Evolutionary conservation across 1,284 basidiomycete genomes (phyloP).

Genomic region (Xerocomus minutiporus): DNA sequence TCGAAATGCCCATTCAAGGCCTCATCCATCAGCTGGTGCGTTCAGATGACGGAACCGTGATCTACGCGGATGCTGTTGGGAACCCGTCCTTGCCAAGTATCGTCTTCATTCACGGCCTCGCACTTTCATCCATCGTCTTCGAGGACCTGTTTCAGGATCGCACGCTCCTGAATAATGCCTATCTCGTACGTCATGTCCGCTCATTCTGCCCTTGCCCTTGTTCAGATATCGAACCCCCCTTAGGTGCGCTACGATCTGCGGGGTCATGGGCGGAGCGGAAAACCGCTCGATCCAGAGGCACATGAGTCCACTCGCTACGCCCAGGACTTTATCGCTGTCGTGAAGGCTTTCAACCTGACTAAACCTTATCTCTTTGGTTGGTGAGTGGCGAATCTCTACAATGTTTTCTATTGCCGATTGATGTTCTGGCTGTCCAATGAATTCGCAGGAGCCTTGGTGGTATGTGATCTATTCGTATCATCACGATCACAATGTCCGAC

Average conservation of each 20-base stretch:
- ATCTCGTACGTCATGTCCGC: not conserved
- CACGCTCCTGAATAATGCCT: not conserved
- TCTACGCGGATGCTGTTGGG: conserved; percentile 2
- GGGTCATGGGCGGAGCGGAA: conserved; percentile 4
- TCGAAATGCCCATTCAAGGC: conserved; percentile 3
- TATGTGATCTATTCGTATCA: not conserved
- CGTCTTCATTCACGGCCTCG: conserved; percentile 3
- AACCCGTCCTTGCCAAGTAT: not conserved
- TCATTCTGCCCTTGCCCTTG: not conserved
- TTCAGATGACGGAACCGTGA: conserved; percentile 3
- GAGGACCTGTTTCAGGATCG: not conserved
- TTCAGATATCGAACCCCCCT: not conserved
- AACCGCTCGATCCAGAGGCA: conserved; percentile 1
- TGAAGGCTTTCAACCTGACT: conserved; percentile 1
- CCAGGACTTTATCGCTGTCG: conserved; percentile 8
- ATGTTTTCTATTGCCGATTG: not conserved
- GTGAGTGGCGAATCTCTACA: not conserved
- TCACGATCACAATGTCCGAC: not conserved
- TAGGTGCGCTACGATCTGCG: conserved; percentile 10
- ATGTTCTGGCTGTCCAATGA: not conserved
- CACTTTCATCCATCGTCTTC: not conserved
- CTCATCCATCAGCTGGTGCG: not conserved
- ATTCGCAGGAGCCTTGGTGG: conserved; percentile 8
- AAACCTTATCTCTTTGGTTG: conserved; percentile 3
- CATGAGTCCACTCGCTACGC: conserved; percentile 9